These are phyloP conservation scores for Colletotrichum sp. DNA, from an alignment of 2,329 filamentous ascomycete species.

Conservation along the genomic window DNA sequence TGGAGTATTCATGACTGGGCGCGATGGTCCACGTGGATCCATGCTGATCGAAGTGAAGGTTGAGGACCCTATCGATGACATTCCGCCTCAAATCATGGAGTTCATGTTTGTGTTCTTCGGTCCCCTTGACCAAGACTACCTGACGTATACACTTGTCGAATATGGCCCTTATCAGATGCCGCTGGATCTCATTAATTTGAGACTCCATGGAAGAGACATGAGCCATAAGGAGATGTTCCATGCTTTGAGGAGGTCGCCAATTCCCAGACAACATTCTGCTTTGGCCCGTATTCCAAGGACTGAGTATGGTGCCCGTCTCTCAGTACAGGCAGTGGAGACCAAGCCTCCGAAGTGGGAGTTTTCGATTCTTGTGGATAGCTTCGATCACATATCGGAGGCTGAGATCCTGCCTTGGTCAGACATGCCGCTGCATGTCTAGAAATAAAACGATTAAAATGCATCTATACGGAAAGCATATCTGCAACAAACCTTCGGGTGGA, in stretches of 20 bases:
- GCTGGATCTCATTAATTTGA: neutral
- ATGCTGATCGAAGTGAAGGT: neutral
- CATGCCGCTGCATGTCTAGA: neutral
- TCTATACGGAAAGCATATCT: neutral
- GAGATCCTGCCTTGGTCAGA: neutral
- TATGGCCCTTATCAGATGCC: neutral
- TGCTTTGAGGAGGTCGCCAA: neutral
- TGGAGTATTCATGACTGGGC: neutral
- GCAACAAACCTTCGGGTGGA: neutral
- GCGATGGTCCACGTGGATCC: neutral
- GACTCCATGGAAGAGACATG: neutral
- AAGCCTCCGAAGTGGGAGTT: neutral
- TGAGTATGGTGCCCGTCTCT: neutral
- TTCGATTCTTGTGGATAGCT: neutral
- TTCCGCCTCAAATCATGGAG: neutral
- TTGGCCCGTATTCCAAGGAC: neutral
- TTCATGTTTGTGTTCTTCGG: neutral
- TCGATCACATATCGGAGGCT: neutral
- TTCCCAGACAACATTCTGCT: neutral
- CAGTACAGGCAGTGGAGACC: neutral
- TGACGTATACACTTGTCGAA: neutral
- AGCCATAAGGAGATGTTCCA: neutral
- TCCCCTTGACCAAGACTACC: neutral
- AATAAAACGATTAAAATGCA: neutral
- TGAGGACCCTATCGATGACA: neutral